Evolutionary conservation across 2,329 filamentous ascomycete species (phyloP).

Genomic region (Exophiala spinifera): DNA sequence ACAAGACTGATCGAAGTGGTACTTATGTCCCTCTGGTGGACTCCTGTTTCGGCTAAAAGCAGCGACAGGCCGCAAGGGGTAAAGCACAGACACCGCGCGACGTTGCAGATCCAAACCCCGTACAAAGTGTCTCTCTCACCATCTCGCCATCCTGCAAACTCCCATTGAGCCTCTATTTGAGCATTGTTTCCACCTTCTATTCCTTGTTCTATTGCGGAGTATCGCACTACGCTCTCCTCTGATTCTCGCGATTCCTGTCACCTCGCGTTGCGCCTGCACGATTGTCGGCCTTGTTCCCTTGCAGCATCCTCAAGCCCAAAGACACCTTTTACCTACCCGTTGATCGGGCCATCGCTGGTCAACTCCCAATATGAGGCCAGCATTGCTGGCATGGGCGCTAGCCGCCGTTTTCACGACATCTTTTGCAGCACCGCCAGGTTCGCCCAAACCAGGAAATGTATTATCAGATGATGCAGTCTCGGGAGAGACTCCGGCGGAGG

Average conservation of each 20-base stretch:
- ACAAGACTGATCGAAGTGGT: too few relatives aligned
- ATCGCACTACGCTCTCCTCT: too few relatives aligned
- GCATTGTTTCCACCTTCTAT: neutral
- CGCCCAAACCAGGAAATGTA: constrained; percentile 11
- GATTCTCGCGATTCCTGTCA: too few relatives aligned
- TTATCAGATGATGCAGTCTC: constrained; percentile 21
- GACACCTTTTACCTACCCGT: neutral
- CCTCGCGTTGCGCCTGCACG: neutral
- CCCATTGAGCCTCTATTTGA: neutral
- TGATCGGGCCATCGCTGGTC: constrained; percentile 3
- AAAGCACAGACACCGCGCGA: neutral
- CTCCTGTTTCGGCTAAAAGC: neutral
- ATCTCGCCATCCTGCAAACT: neutral
- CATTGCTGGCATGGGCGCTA: constrained; percentile 28
- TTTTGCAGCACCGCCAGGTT: constrained; percentile 20
- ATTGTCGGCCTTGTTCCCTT: neutral
- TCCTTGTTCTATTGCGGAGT: too few relatives aligned
- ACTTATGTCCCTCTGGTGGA: too few relatives aligned
- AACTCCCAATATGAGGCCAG: constrained; percentile 26
- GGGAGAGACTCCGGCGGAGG: constrained; percentile 26
- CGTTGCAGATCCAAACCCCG: neutral
- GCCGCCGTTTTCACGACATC: constrained; percentile 18
- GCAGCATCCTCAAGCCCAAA: neutral
- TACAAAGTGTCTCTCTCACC: neutral
- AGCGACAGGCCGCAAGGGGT: neutral